A percentile compares a stretch with the other conserved stretches of the same genome.
phyloP scores from a whole-genome alignment of 371 early-diverging fungal genomes.

The Mucor plumbeus region DNA sequence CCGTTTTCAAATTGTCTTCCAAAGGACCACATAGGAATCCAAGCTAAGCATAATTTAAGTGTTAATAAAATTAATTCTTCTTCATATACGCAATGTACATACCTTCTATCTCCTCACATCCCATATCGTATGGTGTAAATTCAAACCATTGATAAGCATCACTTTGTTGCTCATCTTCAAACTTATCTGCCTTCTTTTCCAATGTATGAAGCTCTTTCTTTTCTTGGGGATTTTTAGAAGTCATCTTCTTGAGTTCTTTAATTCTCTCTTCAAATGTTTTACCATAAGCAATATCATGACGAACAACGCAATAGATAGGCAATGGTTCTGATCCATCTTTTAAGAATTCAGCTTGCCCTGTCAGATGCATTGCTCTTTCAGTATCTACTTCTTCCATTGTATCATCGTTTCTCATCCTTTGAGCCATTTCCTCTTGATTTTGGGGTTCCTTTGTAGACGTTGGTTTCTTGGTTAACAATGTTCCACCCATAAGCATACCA shows the following conservation, averaged over 20 bases:
- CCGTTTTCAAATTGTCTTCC: slow-evolving; percentile 71
- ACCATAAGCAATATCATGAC: slow-evolving; percentile 63
- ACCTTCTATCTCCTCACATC: slow-evolving; percentile 73
- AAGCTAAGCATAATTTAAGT: slow-evolving; percentile 37
- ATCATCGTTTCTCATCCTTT: slow-evolving; percentile 11
- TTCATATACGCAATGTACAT: neutral
- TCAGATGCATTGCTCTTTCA: slow-evolving; percentile 21
- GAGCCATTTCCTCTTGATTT: slow-evolving; percentile 18
- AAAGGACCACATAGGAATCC: slow-evolving; percentile 77
- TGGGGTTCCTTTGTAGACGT: neutral
- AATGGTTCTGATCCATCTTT: slow-evolving; percentile 68
- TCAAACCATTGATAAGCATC: slow-evolving; percentile 79
- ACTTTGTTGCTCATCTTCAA: slow-evolving; percentile 19
- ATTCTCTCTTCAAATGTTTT: slow-evolving; percentile 29
- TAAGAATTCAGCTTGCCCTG: slow-evolving; percentile 48
- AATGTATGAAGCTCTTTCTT: slow-evolving; percentile 10
- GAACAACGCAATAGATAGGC: slow-evolving; percentile 80
- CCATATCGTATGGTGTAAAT: slow-evolving; percentile 76
- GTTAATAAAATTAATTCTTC: neutral
- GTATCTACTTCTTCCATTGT: slow-evolving; percentile 23
- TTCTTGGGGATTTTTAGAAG: neutral
- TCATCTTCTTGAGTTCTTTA: slow-evolving; percentile 6
- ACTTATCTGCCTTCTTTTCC: slow-evolving; percentile 25
- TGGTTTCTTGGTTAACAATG: slow-evolving; percentile 52
- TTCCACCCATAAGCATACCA: slow-evolving; percentile 65